These are phyloP conservation scores for Podospora didyma DNA, from an alignment of 495 filamentous ascomycete genomes.

Conservation along the genomic window DNA sequence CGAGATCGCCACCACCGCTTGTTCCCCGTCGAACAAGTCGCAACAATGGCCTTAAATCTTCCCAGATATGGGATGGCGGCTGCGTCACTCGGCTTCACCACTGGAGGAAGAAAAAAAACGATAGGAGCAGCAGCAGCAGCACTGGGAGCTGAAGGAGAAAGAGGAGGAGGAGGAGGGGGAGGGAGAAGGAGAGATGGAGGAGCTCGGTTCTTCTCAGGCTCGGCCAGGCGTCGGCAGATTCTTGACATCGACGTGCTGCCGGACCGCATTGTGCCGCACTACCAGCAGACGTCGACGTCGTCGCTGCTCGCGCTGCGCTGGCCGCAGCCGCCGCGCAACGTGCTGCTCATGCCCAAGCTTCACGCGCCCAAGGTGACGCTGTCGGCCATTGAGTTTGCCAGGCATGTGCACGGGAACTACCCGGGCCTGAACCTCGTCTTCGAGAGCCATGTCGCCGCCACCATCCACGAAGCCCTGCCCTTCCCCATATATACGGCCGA, in stretches of 20 bases:
- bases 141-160: not conserved
- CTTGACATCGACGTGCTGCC: constrained; percentile 49
- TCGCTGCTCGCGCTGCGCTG: constrained; percentile 79
- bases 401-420: constrained; percentile 76
- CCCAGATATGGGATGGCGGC: constrained; percentile 6
- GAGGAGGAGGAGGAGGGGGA: not conserved
- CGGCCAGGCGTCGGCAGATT: constrained; percentile 39
- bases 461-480: constrained; percentile 66
- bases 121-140: not conserved
- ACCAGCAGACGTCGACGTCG: constrained; percentile 41
- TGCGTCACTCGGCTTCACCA: not conserved
- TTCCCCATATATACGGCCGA: constrained; percentile 72
- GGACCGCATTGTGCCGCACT: constrained; percentile 48
- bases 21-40: not conserved
- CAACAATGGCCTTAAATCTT: constrained; percentile 7
- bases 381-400: constrained; percentile 73
- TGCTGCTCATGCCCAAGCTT: constrained; percentile 86
- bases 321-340: constrained; percentile 81
- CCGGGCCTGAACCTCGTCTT: constrained; percentile 78
- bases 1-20: constrained; percentile 12
- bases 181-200: not conserved
- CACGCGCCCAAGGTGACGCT: constrained; percentile 64
- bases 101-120: not conserved
- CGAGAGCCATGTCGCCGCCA: constrained; percentile 67
- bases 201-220: constrained; percentile 42